Base-by-base conservation (phyloP, 2,329 filamentous ascomycete genomes). In the Boeremia exigua region DNA sequence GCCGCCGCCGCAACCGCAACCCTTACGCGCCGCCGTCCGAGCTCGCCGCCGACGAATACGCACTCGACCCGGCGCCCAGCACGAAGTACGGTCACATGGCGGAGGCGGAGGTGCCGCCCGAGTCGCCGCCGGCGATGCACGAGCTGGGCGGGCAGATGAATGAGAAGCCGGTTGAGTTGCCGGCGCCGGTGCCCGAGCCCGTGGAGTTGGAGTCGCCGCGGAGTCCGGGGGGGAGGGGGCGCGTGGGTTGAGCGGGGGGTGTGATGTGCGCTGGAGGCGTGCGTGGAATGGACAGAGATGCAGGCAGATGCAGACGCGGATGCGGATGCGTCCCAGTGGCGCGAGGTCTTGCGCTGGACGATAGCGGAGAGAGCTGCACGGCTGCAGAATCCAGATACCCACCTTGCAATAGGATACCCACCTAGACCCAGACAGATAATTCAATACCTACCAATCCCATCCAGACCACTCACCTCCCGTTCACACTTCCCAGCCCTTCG, bases 71-170 rank as follows among this genome's bases (percentile, higher is more conserved):
- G 2, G 23, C 33, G 3, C 47, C 47, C 3, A 39, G 29, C 5
- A 56, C 37, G 15, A 56, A 56, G 32, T 56, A 56, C 15, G 47
- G 47, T 3, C 25, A 48, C 27, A 30, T 42, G 25, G 54, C 47
- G 2, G 42, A 48, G 27, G 27, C 37, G 7, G 47, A 48, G 36
- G 40, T 48, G 10, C 27, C 33, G 19, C 12, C 38, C 3, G 32
- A 40, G 0, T 9, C 38, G 43, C 37, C 27, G 38, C 30, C 32
- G 6, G 27, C 23, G 2, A 30, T 19, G 14, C 40, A 45, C 11
- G 51, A 54, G 15, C 12, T 54, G 45, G 45, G 45, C 25, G 45
- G 39, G 2, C 34, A 36, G 19, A 14, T 33, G 27, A 32, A 30
- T 11, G 39, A 25, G 12, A 37, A 44, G 33, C 38, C 11, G 1